These are phyloP conservation scores for Fusarium longipes DNA, from an alignment of 2,329 filamentous ascomycete species.

Conservation along the genomic window DNA sequence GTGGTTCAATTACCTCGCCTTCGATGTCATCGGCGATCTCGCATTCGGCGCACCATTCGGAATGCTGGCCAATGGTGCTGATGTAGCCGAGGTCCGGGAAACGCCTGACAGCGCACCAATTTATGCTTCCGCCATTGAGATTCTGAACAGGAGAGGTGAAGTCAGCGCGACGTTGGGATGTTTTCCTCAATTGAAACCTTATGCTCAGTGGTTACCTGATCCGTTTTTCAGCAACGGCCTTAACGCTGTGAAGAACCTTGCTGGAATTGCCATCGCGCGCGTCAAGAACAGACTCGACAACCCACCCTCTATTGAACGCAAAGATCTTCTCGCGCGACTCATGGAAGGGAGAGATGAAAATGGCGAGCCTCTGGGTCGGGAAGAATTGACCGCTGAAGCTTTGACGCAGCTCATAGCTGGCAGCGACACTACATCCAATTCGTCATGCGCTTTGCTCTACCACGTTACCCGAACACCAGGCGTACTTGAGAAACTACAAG, in stretches of 20 bases:
- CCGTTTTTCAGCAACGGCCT: constrained; percentile 83
- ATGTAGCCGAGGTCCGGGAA: constrained; percentile 78
- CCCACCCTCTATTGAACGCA: constrained; percentile 73
- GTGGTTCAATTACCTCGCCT: constrained; percentile 74
- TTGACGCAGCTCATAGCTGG: constrained; percentile 88
- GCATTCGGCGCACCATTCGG: constrained; percentile 64
- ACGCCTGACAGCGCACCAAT: constrained; percentile 70
- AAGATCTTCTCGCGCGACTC: constrained; percentile 82
- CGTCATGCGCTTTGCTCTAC: constrained; percentile 85
- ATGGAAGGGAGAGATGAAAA: constrained; percentile 88
- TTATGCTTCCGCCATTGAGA: constrained; percentile 84
- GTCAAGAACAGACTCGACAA: constrained; percentile 79
- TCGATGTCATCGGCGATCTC: constrained; percentile 62
- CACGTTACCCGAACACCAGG: constrained; percentile 76
- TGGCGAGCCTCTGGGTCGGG: constrained; percentile 77
- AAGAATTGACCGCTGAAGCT: constrained; percentile 88
- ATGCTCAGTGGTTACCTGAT: constrained; percentile 82
- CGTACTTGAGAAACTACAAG: constrained; percentile 77
- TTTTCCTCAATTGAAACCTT: constrained; percentile 79
- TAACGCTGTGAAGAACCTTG: constrained; percentile 79
- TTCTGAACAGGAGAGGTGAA: constrained; percentile 87
- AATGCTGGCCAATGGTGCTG: constrained; percentile 81
- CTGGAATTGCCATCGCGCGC: constrained; percentile 87
- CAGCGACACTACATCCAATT: constrained; percentile 81
- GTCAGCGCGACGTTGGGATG: constrained; percentile 84